Conservation (phyloP, 2,329 filamentous ascomycete species). For the Stenocarpella maydis region DNA sequence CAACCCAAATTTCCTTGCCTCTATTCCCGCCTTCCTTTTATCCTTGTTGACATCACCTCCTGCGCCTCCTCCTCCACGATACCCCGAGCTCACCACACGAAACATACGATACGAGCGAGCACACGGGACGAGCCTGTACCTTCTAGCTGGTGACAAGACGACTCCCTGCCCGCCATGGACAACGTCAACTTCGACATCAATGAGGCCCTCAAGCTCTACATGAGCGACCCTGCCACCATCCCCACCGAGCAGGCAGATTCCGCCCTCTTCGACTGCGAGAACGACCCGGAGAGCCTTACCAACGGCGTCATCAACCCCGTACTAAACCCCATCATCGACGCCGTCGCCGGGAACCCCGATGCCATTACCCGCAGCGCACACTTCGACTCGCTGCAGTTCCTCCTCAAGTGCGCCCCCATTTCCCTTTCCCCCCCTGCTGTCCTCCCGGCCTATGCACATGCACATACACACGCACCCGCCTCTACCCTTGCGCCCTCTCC, state of each 20-base stretch:
- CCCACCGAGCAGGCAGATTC: conserved; percentile 86
- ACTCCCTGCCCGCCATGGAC: conserved; percentile 60
- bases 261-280: conserved; percentile 88
- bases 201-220: conserved; percentile 94
- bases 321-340: conserved; percentile 91
- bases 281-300: conserved; percentile 85
- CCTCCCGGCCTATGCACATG: not conserved
- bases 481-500: not conserved
- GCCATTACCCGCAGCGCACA: conserved; percentile 79
- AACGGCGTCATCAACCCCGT: conserved; percentile 82
- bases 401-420: conserved; percentile 88
- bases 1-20: not conserved
- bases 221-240: conserved; percentile 88
- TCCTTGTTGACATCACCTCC: conserved; percentile 7
- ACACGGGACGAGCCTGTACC: not conserved
- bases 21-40: not conserved
- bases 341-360: conserved; percentile 90
- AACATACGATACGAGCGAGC: not conserved
- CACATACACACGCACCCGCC: not conserved
- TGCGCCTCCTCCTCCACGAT: conserved; percentile 20
- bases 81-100: conserved; percentile 10
- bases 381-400: conserved; percentile 93
- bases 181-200: conserved; percentile 94
- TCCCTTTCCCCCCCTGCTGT: conserved; percentile 47
- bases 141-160: not conserved